Percentiles rank a stretch among this genome's conserved stretches.
phyloP scores from a whole-genome alignment of 768 basidiomycete species.

The Termitomyces sp. region DNA sequence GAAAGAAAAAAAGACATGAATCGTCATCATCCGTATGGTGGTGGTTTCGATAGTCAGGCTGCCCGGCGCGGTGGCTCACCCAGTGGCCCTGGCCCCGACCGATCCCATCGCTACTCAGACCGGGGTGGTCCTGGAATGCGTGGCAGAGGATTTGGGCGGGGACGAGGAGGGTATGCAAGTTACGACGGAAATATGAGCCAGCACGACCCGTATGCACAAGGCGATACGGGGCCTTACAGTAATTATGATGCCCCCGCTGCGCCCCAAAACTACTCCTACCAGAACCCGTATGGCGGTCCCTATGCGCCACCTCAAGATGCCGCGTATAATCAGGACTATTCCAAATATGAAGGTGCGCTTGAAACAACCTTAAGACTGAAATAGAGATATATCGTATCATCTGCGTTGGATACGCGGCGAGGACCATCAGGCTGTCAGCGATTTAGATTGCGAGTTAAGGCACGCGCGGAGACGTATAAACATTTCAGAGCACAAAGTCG shows the following conservation, averaged over 20 bases:
- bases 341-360: constrained; percentile 83
- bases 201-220: constrained; percentile 46
- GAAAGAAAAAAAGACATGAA: constrained; percentile 59
- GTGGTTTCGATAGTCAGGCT: constrained; percentile 47
- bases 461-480: constrained; percentile 38
- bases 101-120: constrained; percentile 56
- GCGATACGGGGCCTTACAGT: constrained; percentile 62
- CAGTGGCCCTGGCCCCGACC: constrained; percentile 65
- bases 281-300: constrained; percentile 55
- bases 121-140: constrained; percentile 50
- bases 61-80: constrained; percentile 62
- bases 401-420: constrained; percentile 32
- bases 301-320: constrained; percentile 43
- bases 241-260: constrained; percentile 49
- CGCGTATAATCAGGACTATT: constrained; percentile 55
- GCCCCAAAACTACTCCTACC: constrained; percentile 61
- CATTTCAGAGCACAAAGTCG: constrained; percentile 22
- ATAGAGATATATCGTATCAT: constrained; percentile 17
- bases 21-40: constrained; percentile 85
- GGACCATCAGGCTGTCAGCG: constrained; percentile 4
- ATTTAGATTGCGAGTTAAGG: constrained; percentile 40
- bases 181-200: constrained; percentile 51
- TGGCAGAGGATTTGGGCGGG: constrained; percentile 44
- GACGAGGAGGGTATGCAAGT: constrained; percentile 47
- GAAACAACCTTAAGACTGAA: constrained; percentile 54